Base-by-base conservation (phyloP, 257 asterid genomes). In the Primulina huaijiensis region DNA sequence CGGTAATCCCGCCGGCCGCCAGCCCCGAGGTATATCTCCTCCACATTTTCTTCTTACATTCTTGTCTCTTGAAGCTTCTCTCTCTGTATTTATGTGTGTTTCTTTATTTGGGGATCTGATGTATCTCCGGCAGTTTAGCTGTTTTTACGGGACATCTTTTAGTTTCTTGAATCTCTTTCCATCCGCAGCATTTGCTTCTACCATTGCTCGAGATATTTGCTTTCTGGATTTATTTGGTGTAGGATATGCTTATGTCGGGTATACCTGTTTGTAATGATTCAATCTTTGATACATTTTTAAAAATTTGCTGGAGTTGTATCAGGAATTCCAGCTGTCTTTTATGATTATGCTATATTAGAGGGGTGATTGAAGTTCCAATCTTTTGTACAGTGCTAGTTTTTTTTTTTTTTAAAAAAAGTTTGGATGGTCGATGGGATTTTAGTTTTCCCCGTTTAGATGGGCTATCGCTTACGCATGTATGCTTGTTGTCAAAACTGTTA, bases 1-100 rank as follows among this genome's bases (percentile, higher is more conserved):
- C 83, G 85, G 80, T 62, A 7, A 55, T 64, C 62, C 69, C 63
- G 76, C 79, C 79, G 79, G 81, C 67, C 40, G 65, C 60, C 19
- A 21, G 34, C 19, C n/a, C 6, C 52, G 23, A n/a, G 69, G 52
- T 65, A 65, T 12, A 14, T 46, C 23, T 10, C 38, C 58, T 6
- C 58, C 34, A 37, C 3, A 58, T 12, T 58, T 6, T 65, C 69
- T 19, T 37, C 62, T n/a, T 19, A 53, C 57, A 20, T 70, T 43
- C 58, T 52, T 46, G 5, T 65, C 17, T 46, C 8, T 57, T 68
- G 27, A 50, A 17, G 2, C 60, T 52, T 34, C 30, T 57, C 14
- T 61, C 74, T 57, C 58, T 30, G 21, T 34, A 16, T 33, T 27
- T 30, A 14, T 11, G n/a, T 43, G n/a, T 43, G 55, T 33, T 38